Evolutionary conservation across 2,329 filamentous ascomycete species (phyloP).

Genomic region (Lasiodiplodia hormozganensis): DNA sequence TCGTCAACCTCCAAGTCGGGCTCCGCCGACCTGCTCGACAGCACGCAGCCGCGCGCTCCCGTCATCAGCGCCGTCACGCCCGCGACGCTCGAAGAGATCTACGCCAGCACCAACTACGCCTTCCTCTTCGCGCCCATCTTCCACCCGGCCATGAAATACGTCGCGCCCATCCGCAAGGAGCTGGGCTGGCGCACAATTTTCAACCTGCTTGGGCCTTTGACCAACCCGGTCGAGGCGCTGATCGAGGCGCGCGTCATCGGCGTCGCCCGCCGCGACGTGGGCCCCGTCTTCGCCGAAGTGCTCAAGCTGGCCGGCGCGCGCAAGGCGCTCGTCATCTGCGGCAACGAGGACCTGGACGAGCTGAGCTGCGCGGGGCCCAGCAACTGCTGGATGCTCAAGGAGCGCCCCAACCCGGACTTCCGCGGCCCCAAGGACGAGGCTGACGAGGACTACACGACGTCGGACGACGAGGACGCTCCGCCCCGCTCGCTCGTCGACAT

Average conservation of each 20-base stretch:
- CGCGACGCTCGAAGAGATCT: slow-evolving; percentile 73
- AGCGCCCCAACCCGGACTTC: slow-evolving; percentile 56
- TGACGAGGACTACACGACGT: slow-evolving; percentile 52
- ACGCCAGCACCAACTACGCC: slow-evolving; percentile 83
- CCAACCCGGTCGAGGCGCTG: slow-evolving; percentile 79
- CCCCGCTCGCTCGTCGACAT: slow-evolving; percentile 61
- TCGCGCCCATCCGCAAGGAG: slow-evolving; percentile 83
- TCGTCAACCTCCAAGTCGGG: slow-evolving; percentile 95
- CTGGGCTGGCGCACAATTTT: slow-evolving; percentile 96
- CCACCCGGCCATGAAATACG: slow-evolving; percentile 92
- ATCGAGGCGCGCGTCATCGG: slow-evolving; percentile 94
- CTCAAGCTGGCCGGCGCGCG: slow-evolving; percentile 75
- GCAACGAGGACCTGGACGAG: slow-evolving; percentile 93
- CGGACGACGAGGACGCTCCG: slow-evolving; percentile 46
- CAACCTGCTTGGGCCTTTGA: slow-evolving; percentile 91
- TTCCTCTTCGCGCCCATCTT: slow-evolving; percentile 97
- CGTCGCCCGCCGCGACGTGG: slow-evolving; percentile 85
- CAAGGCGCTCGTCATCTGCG: slow-evolving; percentile 91
- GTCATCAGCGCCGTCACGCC: slow-evolving; percentile 77
- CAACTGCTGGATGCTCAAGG: slow-evolving; percentile 82
- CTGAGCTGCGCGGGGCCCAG: slow-evolving; percentile 89
- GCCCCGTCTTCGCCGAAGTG: slow-evolving; percentile 87
- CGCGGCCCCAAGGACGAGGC: slow-evolving; percentile 38
- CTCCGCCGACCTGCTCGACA: slow-evolving; percentile 87
- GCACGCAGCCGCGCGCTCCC: slow-evolving; percentile 74